Evolutionary conservation across 2,329 filamentous ascomycete species (phyloP), one percentile per base, ranked within the genome.

Genomic region (Chaetomiaceae sp.): DNA sequence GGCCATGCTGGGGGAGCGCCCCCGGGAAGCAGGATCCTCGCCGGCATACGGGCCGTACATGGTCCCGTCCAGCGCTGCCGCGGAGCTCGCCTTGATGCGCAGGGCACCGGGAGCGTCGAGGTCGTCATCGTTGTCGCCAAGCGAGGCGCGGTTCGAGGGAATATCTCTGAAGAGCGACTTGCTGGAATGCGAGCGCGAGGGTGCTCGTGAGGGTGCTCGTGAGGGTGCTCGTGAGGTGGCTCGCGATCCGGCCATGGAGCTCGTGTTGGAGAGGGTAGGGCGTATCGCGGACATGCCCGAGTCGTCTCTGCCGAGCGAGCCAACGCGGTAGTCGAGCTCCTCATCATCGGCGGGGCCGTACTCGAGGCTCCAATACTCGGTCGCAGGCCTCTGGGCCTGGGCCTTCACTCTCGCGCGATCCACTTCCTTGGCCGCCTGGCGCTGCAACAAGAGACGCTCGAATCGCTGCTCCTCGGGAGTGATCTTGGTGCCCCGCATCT

Each of bases 311-410:
- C 70, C 72, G 3, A 70, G 62, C 43, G 74, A 68, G 45, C 74
- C 73, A 39, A 71, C 71, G 49, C 71, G 70, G 41, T 64, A 68
- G 46, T 73, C 73, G 40, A 61, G 56, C 21, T 66, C 64, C 12
- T 73, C 72, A 37, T 82, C 79, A 20, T 79, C 76, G 27, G 75
- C 75, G 33, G 73, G 81, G 41, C 86, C 88, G 64, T 90, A 82
- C 63, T 96, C 89, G 54, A 91, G 77, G 69, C 90, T 96, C 89
- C 90, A 96, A 39, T 80, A 81, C 41, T 86, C 82, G 25, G 82
- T 77, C 1, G 77, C 76, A 1, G 71, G 73, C n/a, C 70, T 68
- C 44, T 76, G 74, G 21, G 71, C 67, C 53, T 72, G 69, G 4
- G 74, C 71, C 68, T 77, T 73, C 20, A 60, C 50, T 54, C 73